phyloP scores from a whole-genome alignment of 768 basidiomycete genomes.

The Multifurca ochricompacta region DNA sequence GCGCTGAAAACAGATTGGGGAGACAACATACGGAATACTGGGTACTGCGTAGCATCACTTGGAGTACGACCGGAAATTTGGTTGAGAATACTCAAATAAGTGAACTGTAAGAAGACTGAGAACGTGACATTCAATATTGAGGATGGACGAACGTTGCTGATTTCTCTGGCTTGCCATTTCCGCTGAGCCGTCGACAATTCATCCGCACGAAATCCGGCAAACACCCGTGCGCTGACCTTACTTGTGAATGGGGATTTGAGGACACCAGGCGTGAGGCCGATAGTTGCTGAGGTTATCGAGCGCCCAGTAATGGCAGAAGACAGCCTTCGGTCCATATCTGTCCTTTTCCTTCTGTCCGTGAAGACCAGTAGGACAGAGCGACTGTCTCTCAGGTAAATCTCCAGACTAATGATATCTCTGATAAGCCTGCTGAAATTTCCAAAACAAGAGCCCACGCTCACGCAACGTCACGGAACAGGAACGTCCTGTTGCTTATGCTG shows the following conservation, averaged over 20 bases:
- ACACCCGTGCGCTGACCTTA: constrained; percentile 40
- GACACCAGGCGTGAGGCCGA: constrained; percentile 39
- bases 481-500: constrained; percentile 72
- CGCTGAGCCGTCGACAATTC: constrained; percentile 65
- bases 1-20: neutral
- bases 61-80: constrained; percentile 90
- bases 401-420: constrained; percentile 44
- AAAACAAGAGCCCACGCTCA: constrained; percentile 33
- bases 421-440: neutral
- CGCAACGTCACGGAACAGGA: constrained; percentile 89
- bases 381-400: constrained; percentile 91
- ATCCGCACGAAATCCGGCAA: constrained; percentile 45
- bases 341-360: constrained; percentile 55
- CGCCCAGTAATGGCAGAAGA: constrained; percentile 37
- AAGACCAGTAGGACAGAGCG: constrained; percentile 83
- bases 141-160: constrained; percentile 66
- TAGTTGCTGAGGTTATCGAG: constrained; percentile 20
- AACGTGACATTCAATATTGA: neutral
- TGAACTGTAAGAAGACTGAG: constrained; percentile 48
- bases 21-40: constrained; percentile 65
- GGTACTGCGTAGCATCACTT: constrained; percentile 92
- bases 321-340: constrained; percentile 49
- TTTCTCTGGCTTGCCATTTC: constrained; percentile 84
- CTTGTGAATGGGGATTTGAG: constrained; percentile 51
- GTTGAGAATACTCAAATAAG: constrained; percentile 83